Percentiles rank a stretch among this genome's conserved stretches.
phyloP scores from a whole-genome alignment of 345 rosid species.

The Eucalyptus erythrocorys region DNA sequence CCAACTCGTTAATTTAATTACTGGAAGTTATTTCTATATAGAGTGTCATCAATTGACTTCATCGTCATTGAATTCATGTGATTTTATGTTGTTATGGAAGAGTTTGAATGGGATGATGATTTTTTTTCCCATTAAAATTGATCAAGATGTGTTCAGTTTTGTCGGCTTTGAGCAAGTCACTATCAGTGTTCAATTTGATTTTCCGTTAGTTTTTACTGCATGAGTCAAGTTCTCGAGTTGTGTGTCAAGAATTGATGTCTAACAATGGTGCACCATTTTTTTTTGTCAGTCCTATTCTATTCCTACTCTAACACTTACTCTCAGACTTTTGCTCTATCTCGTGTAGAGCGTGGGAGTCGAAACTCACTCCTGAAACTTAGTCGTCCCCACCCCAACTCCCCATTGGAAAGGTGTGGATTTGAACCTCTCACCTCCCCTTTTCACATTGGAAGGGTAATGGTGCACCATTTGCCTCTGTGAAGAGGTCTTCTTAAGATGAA shows the following conservation, averaged over 20 bases:
- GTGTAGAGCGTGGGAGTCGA: no score
- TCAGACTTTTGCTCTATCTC: no score
- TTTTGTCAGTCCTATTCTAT: no score
- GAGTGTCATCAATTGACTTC: neutral
- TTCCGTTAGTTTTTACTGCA: neutral
- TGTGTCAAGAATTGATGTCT: neutral
- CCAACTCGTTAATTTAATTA: neutral
- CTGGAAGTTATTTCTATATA: neutral
- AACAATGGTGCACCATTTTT: no score
- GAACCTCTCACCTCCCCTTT: no score
- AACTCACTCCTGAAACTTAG: no score
- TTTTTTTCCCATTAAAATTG: neutral
- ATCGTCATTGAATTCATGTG: neutral
- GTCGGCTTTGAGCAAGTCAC: neutral
- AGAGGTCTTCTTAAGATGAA: neutral
- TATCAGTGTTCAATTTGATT: no score
- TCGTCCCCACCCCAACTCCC: no score
- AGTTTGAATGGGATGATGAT: neutral
- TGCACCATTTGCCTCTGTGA: neutral
- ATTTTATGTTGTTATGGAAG: neutral
- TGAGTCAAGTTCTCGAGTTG: neutral
- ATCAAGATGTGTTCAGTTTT: neutral
- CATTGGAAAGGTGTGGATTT: no score
- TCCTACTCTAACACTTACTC: no score
- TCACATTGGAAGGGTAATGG: no score